These are phyloP conservation scores for Alternaria rosae DNA, from an alignment of 2,329 filamentous ascomycete genomes.

Conservation along the genomic window DNA sequence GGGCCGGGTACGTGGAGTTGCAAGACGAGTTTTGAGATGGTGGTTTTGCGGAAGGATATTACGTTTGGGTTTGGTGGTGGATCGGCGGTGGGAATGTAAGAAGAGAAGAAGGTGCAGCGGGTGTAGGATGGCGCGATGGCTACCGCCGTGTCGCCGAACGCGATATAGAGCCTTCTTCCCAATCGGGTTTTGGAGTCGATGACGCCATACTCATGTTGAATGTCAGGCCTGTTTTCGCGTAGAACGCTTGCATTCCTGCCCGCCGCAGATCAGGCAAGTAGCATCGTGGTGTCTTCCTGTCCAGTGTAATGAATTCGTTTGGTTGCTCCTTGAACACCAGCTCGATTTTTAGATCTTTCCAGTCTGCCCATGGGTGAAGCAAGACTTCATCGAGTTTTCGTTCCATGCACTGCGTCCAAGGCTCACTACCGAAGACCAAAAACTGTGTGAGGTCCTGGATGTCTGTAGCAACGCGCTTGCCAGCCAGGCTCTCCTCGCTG, in stretches of 20 bases:
- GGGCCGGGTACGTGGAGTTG: conserved; percentile 29
- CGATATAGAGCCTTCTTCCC: fast-evolving
- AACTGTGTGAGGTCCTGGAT: neutral
- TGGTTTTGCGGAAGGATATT: conserved; percentile 29
- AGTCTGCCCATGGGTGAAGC: neutral
- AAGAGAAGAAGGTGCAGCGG: neutral
- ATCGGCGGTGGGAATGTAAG: neutral
- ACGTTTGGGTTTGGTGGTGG: conserved; percentile 6
- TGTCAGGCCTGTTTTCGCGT: neutral
- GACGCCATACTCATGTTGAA: neutral
- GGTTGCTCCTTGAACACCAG: neutral
- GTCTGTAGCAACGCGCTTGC: neutral
- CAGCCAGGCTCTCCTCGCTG: neutral
- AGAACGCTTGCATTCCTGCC: neutral
- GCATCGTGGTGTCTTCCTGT: neutral
- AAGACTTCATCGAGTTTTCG: neutral
- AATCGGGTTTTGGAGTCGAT: fast-evolving
- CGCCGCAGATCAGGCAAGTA: fast-evolving
- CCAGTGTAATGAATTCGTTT: neutral
- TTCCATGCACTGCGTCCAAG: neutral
- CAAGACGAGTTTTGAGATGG: conserved; percentile 31
- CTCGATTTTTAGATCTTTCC: neutral
- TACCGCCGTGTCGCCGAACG: fast-evolving
- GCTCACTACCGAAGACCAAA: neutral
- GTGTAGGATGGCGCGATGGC: neutral